A percentile compares a stretch with the other conserved stretches of the same genome.
Evolutionary conservation across 805 yeast genomes (phyloP).

Genomic region (Candida alai): DNA sequence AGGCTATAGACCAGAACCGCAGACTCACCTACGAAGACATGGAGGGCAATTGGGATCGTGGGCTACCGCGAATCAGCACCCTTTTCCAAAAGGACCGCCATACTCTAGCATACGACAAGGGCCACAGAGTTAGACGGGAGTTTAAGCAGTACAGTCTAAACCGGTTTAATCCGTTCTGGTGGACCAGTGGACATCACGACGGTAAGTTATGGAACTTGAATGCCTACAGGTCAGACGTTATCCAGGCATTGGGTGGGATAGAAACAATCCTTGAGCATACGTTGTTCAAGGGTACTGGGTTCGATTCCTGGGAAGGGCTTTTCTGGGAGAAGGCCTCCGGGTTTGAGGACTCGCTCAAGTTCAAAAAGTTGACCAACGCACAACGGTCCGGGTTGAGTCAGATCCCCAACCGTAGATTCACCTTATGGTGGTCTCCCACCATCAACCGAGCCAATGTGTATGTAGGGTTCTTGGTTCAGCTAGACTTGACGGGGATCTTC

Average conservation of each 20-base stretch:
- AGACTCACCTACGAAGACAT: constrained; percentile 88
- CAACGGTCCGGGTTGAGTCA: constrained; percentile 96
- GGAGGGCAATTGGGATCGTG: constrained; percentile 95
- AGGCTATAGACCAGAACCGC: constrained; percentile 80
- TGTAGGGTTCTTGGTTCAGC: constrained; percentile 94
- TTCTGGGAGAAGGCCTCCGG: constrained; percentile 99
- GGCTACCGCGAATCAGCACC: constrained; percentile 93
- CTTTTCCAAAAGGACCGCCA: constrained; percentile 93
- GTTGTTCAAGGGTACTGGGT: constrained; percentile 93
- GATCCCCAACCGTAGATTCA: constrained; percentile 94
- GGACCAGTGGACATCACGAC: constrained; percentile 91
- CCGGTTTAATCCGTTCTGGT: constrained; percentile 89
- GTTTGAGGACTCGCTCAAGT: constrained; percentile 92
- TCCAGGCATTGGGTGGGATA: constrained; percentile 95
- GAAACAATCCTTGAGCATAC: constrained; percentile 96
- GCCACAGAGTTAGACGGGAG: constrained; percentile 79
- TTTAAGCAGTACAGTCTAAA: constrained; percentile 71
- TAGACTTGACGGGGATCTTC: constrained; percentile 94
- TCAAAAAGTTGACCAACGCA: constrained; percentile 93
- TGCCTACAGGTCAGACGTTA: constrained; percentile 91
- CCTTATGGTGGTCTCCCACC: constrained; percentile 99
- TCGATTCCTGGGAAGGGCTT: constrained; percentile 96
- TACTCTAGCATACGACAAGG: constrained; percentile 91
- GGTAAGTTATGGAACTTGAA: constrained; percentile 94
- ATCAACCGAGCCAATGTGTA: constrained; percentile 97